Percentiles rank a stretch among this genome's conserved stretches.
phyloP scores from a whole-genome alignment of 2,329 filamentous ascomycete genomes.

The Pseudogymnoascus sp. region DNA sequence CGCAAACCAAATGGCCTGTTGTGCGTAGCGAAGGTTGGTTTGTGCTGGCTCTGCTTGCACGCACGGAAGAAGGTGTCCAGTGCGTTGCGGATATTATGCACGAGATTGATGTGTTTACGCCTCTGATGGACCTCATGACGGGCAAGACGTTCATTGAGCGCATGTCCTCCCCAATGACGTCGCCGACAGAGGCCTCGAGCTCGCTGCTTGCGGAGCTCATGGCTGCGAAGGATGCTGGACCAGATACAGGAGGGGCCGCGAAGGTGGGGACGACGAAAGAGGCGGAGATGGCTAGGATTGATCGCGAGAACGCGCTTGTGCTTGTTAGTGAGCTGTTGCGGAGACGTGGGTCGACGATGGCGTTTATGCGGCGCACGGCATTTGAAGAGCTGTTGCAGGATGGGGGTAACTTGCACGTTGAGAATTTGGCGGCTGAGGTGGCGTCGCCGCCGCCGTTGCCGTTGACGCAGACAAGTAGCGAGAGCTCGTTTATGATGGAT shows the following conservation, averaged over 20 bases:
- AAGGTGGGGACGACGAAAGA: conserved; percentile 15
- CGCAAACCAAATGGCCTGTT: conserved; percentile 50
- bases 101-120: conserved; percentile 35
- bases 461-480: conserved; percentile 3
- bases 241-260: neutral
- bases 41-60: conserved; percentile 51
- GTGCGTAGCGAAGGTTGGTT: conserved; percentile 56
- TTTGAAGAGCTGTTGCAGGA: conserved; percentile 43
- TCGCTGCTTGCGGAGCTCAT: neutral
- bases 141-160: conserved; percentile 31
- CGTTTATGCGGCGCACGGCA: conserved; percentile 31
- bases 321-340: conserved; percentile 48
- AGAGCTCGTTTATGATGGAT: conserved; percentile 1
- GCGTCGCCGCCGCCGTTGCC: neutral
- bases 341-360: conserved; percentile 35
- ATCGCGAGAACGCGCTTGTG: conserved; percentile 55
- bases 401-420: conserved; percentile 34
- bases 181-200: neutral
- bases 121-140: conserved; percentile 42
- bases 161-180: conserved; percentile 9
- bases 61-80: conserved; percentile 40
- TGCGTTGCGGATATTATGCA: conserved; percentile 38
- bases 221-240: neutral
- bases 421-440: conserved; percentile 17
- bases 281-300: conserved; percentile 41